Evolutionary conservation across 768 basidiomycete species (phyloP), one percentile per base, ranked within the genome.

Genomic region (Boletus reticulatus): DNA sequence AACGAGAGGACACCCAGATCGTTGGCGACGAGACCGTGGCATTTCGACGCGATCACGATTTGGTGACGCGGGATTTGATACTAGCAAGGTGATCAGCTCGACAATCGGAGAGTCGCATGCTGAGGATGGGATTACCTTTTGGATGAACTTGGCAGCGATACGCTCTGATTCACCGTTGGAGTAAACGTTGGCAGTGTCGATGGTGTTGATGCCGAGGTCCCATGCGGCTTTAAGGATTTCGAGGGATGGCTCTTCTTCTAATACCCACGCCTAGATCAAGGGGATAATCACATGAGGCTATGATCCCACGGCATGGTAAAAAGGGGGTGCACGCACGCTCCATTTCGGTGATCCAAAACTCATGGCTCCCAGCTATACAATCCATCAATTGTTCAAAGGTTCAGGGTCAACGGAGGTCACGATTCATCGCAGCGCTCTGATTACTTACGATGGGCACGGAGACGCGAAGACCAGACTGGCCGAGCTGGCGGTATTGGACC

Each of bases 161-260:
- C 64, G 57, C 53, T 77, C 76, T 1, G 73, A 75, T 43, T 68
- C 67, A 20, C 71, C 72, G 29, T 67, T 65, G n/a, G 65, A 67
- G 45, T 75, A 75, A 4, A 71, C 12, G 46, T 76, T 72, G 20
- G 75, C 72, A 0, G 73, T 75, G 43, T 77, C 76, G 41, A 72
- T 67, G 4, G 72, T 76, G 52, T 68, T 76, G 59, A 78, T 68
- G 8, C 76, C 78, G 27, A 67, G 58, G 27, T 75, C 72, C 66
- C 67, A 78, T 7, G 32, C 77, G 6, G 67, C 64, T 56, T 75
- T 74, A 43, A 79, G 53, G 55, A 77, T 62, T 43, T 63, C 56
- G n/a, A 73, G 50, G 0, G 70, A 65, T 16, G 70, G 55, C 3
- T 68, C 64, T 48, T 71, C 69, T 0, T 61, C 67, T 8, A 68